Conservation (phyloP, 148 eudicot genomes). For the Polygonum aviculare region DNA sequence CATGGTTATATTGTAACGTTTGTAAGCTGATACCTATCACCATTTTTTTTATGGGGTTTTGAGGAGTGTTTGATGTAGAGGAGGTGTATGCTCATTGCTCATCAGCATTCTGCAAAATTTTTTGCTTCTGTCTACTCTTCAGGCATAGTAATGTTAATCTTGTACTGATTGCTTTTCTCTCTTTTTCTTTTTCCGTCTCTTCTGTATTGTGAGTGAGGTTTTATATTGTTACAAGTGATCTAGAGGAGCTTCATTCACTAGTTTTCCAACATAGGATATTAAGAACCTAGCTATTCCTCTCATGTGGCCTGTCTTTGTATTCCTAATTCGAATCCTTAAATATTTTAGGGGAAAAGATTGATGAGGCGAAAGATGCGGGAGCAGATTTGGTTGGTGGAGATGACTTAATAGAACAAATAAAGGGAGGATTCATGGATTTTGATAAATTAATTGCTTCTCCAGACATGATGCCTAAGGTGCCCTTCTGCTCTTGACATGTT, state of each 20-base stretch:
- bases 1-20: neutral
- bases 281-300: neutral
- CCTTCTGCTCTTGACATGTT: neutral
- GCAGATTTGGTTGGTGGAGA: conserved; percentile 97
- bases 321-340: neutral
- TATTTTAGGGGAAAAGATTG: conserved; percentile 75
- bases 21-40: neutral
- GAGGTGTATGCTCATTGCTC: neutral
- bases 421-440: conserved; percentile 90
- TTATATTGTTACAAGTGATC: neutral
- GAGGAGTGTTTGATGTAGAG: neutral
- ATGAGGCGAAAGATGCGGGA: conserved; percentile 94
- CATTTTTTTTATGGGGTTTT: neutral
- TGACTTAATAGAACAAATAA: conserved; percentile 81
- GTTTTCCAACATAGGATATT: neutral
- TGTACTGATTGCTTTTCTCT: neutral
- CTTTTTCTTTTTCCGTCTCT: neutral
- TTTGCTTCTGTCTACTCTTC: neutral
- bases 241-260: neutral
- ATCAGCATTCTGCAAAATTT: neutral
- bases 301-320: neutral
- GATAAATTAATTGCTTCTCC: conserved; percentile 91
- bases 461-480: conserved; percentile 99
- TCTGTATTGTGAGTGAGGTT: neutral
- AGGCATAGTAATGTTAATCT: neutral